Evolutionary conservation across 2,329 filamentous ascomycete species (phyloP), one percentile per base, ranked within the genome.

Genomic region (Curvularia verruculosa): DNA sequence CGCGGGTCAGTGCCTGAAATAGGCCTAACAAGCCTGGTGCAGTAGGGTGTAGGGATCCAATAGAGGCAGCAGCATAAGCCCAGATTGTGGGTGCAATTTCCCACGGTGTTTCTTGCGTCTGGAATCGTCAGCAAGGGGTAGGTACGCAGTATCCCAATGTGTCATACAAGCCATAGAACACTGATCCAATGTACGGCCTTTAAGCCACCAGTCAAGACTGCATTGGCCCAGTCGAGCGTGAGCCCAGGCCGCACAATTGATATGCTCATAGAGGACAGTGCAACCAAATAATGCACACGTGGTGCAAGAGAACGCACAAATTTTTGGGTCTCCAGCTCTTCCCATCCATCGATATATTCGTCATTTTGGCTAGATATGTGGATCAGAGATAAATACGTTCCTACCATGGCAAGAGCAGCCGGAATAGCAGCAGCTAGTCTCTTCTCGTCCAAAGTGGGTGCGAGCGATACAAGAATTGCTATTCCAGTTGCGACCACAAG

Each of bases 101-200:
- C 45, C 44, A 54, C 12, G 45, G 45, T 8, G 15, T 26, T 23
- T 49, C 34, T 43, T 44, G 36, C 9, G 29, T 29, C 52, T 54
- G 5, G 12, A 44, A 3, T 24, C 10, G 19, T 49, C 31, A 54
- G 24, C 13, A 23, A 21, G 29, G 18, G 13, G 10, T n/a, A 18
- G 4, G 37, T 18, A 41, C 13, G 7, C 10, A 15, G 21, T 18
- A 28, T 23, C 24, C 7, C 3, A 10, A 21, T n/a, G 5, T 26
- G 10, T 3, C 52, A n/a, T 43, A 54, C 52, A 8, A 54, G n/a
- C 36, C 37, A 54, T 26, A 54, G 40, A 19, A 48, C 19, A 13
- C 10, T 18, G 28, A 54, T 36, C 45, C 52, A 54, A 54, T 54
- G 52, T 21, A 39, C 28, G 8, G 45, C 37, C 18, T 49, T 54